phyloP scores from a whole-genome alignment of 345 rosid genomes.

The Eutrema heterophyllum region DNA sequence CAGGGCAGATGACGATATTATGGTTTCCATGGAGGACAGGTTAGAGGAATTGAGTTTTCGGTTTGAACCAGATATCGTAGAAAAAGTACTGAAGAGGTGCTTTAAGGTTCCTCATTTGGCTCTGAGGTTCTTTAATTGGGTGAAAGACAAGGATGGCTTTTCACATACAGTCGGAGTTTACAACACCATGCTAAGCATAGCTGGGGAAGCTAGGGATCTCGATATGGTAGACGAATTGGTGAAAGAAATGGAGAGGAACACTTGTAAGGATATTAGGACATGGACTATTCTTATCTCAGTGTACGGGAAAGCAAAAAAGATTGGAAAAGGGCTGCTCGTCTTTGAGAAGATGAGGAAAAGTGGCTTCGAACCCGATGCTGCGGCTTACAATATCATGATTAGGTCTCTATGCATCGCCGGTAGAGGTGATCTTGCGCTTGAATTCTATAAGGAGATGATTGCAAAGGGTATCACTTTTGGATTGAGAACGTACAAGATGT shows the following conservation, averaged over 20 bases:
- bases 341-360: slow-evolving; percentile 62
- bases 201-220: slow-evolving; percentile 58
- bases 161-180: slow-evolving; percentile 43
- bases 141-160: slow-evolving; percentile 47
- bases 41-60: slow-evolving; percentile 40
- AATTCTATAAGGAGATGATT: slow-evolving; percentile 68
- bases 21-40: slow-evolving; percentile 56
- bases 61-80: slow-evolving; percentile 56
- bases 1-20: slow-evolving; percentile 32
- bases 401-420: slow-evolving; percentile 49
- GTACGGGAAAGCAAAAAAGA: slow-evolving; percentile 60
- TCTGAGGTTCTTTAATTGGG: slow-evolving; percentile 69
- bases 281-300: slow-evolving; percentile 65
- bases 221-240: slow-evolving; percentile 43
- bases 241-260: slow-evolving; percentile 60
- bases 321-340: slow-evolving; percentile 50
- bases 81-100: slow-evolving; percentile 72
- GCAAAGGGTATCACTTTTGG: slow-evolving; percentile 48
- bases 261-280: slow-evolving; percentile 53
- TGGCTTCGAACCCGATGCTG: slow-evolving; percentile 51
- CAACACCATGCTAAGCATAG: slow-evolving; percentile 54
- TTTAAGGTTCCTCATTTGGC: slow-evolving; percentile 75
- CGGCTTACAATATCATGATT: slow-evolving; percentile 43
- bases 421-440: slow-evolving; percentile 62
- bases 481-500: slow-evolving; percentile 46